Evolutionary conservation across 495 filamentous ascomycete species (phyloP), one percentile per base, ranked within the genome.

Genomic region (Bacidia rubella): DNA sequence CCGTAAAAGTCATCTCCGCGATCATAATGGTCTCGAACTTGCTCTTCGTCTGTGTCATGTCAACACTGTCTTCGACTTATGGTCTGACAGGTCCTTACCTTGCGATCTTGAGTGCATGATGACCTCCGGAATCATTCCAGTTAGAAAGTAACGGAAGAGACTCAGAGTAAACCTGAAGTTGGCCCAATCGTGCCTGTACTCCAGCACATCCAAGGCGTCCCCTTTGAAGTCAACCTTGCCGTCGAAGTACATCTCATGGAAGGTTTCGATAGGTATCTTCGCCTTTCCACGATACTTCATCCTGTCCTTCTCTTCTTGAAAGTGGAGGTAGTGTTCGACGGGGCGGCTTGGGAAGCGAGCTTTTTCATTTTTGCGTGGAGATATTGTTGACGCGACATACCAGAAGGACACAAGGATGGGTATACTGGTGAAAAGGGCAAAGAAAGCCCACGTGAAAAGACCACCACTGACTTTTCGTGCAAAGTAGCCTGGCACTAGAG

Each of bases 11-110:
- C 81, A 60, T 85, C 81, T 60, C 81, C 81, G 43, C 81, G 78
- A 69, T 85, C 81, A 60, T 85, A 85, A 69, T 85, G 81, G 63
- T 83, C 81, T 61, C 81, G 81, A 42, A 85, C 81, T 69, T 85
- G 81, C 66, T 85, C 81, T 67, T 85, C 81, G 54, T 85, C 81
- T 83, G 54, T n/a, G 20, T 1, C 17, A 32, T n/a, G 27, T 48
- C 45, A 48, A 27, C 45, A 17, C 41, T 44, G n/a, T 17, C 41
- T 44, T 22, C 10, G n/a, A 17, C 50, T 17, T 24, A 26, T 15
- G 11, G 11, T 15, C 24, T 17, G 3, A 12, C 42, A 26, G 44
- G 35, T 19, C 24, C 21, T 49, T 66, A 80, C 79, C 79, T 68
- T 85, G 81, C 58, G 79, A 83, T 50, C 78, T 72, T 53, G 80